Percentiles rank a stretch among this genome's conserved stretches.
These are phyloP conservation scores for Sarocladium brachiariae DNA, from an alignment of 2,329 filamentous ascomycete species.

Conservation along the genomic window DNA sequence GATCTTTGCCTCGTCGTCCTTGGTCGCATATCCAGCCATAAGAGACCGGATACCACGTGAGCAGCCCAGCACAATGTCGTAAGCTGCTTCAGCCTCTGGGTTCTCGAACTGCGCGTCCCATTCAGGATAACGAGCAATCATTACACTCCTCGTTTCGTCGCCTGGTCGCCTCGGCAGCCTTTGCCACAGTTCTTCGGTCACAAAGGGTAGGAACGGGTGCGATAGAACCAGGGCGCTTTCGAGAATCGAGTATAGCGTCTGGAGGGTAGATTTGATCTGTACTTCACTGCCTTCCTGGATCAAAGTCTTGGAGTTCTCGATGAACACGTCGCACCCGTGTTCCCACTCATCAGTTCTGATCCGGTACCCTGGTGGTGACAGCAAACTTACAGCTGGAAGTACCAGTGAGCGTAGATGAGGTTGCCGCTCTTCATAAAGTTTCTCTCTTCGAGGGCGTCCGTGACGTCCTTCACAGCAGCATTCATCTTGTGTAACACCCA, in stretches of 20 bases:
- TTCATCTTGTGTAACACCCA: conserved; percentile 61
- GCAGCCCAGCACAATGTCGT: conserved; percentile 61
- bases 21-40: conserved; percentile 59
- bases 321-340: conserved; percentile 57
- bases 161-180: conserved; percentile 59
- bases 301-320: conserved; percentile 71
- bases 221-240: neutral
- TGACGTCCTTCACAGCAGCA: conserved; percentile 56
- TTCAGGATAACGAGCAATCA: conserved; percentile 58
- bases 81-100: conserved; percentile 55
- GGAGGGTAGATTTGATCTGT: neutral
- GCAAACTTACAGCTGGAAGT: conserved; percentile 42
- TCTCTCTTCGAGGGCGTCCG: conserved; percentile 51
- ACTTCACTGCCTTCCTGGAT: conserved; percentile 57
- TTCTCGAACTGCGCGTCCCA: conserved; percentile 53
- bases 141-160: conserved; percentile 59
- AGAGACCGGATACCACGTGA: conserved; percentile 61
- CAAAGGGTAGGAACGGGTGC: conserved; percentile 60
- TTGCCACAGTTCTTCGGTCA: conserved; percentile 71
- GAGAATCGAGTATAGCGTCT: neutral
- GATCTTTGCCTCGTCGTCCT: conserved; percentile 48
- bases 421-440: conserved; percentile 64
- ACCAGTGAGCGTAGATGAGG: conserved; percentile 57
- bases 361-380: conserved; percentile 19
- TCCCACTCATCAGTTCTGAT: neutral